phyloP scores from a whole-genome alignment of 2,329 filamentous ascomycete species.

The Cytospora paraplurivora region DNA sequence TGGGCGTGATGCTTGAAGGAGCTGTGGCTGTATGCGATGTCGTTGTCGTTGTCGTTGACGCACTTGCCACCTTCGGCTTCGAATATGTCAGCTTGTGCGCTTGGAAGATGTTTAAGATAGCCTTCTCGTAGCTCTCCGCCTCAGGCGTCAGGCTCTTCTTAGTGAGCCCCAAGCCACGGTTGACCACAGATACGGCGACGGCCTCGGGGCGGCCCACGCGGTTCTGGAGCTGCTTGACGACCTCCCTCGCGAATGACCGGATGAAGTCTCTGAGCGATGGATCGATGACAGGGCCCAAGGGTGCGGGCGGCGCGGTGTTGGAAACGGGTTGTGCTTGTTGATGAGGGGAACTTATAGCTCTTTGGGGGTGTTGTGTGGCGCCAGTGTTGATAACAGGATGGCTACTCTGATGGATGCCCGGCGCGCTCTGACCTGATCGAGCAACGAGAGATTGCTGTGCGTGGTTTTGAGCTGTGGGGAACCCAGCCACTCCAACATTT shows the following conservation, averaged over 20 bases:
- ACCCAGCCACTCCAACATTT: constrained; percentile 1
- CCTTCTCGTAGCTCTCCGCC: constrained; percentile 49
- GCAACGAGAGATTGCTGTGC: constrained; percentile 13
- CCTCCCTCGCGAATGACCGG: constrained; percentile 49
- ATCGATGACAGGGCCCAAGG: constrained; percentile 44
- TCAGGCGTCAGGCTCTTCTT: constrained; percentile 43
- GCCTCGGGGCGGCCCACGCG: constrained; percentile 47
- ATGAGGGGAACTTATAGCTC: constrained; percentile 8
- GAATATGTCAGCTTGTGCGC: constrained; percentile 31
- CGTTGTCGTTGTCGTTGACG: constrained; percentile 27
- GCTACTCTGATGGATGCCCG: constrained; percentile 5
- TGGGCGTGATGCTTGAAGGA: background rate
- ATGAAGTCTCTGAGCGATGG: constrained; percentile 47
- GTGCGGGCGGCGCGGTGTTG: constrained; percentile 12
- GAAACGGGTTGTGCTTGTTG: constrained; percentile 7
- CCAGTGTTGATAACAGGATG: constrained; percentile 3
- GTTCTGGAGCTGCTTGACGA: constrained; percentile 49
- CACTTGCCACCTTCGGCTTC: constrained; percentile 13
- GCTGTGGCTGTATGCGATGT: background rate
- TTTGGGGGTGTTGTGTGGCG: constrained; percentile 10
- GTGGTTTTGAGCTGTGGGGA: constrained; percentile 5
- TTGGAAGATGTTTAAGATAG: constrained; percentile 49
- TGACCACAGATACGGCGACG: constrained; percentile 56
- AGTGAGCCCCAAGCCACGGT: constrained; percentile 53
- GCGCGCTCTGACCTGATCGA: constrained; percentile 10